Base-by-base conservation (phyloP, 2,329 filamentous ascomycete genomes). In the Cordyceps militaris region DNA sequence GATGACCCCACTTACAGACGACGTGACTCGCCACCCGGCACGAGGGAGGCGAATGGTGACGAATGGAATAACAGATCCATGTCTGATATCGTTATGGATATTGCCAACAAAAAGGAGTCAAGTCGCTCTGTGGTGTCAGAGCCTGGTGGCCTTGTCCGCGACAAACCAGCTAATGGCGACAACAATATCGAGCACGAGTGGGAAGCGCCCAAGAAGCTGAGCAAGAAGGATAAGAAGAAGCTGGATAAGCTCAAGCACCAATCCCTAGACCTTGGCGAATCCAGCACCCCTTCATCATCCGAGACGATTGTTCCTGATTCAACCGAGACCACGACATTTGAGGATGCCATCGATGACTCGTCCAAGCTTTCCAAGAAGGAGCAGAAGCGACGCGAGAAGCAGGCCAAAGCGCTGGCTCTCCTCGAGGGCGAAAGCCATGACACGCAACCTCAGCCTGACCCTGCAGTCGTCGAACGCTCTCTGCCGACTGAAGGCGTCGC, bases 1-100 rank as follows among this genome's bases (percentile, higher is more conserved):
- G 76, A 88, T 47, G 79, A 90, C 63, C 81, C 83, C 0, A 74
- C 70, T 1, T 90, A 85, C 65, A 82, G 82, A 62, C 79, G 77
- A 52, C 83, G 86, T 28, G 79, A 83, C 55, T 87, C 85, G 1
- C 83, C 85, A 8, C 83, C 84, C 4, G 80, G 80, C 4, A 80
- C 83, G 4, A 79, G 82, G 62, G 79, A 81, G 52, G 64, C 70
- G 5, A 67, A 66, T 23, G 69, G 70, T 2, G 69, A 71, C 57
- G 61, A 63, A n/a, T 65, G 73, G 58, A 84, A 84, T 63, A 71
- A 73, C 56, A 71, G 72, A 16, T 77, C 83, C 6, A 79, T 74
- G 57, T 73, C 74, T 1, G 78, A 82, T 62, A 77, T 75, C 4
- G 73, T 76, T 9, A 69, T 73, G 3, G 76, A 80, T 56, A 64